A percentile compares a stretch with the other conserved stretches of the same genome.
Evolutionary conservation across 1,284 basidiomycete genomes (phyloP).

Genomic region (Pseudozyma tsukubaensis): DNA sequence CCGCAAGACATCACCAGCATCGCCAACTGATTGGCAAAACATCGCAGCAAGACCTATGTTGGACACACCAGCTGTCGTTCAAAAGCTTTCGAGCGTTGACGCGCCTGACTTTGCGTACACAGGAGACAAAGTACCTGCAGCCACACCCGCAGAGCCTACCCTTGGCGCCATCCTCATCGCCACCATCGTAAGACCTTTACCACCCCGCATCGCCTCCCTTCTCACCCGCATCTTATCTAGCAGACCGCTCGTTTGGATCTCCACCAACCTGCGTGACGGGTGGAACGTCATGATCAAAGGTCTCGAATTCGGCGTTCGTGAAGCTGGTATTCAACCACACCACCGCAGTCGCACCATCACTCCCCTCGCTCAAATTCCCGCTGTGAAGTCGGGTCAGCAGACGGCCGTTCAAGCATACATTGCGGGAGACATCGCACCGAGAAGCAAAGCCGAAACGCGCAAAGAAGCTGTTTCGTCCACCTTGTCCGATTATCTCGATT

Average conservation of each 20-base stretch:
- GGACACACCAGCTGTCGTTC: not conserved
- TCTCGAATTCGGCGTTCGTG: conserved; percentile 34
- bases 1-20: conserved; percentile 2
- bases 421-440: conserved; percentile 22
- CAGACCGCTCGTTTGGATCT: conserved; percentile 34
- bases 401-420: not conserved
- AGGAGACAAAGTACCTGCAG: conserved; percentile 19
- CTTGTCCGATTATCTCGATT: conserved; percentile 22
- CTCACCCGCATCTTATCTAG: conserved; percentile 8
- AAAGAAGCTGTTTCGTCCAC: conserved; percentile 21
- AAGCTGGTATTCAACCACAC: conserved; percentile 29
- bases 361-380: not conserved
- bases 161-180: conserved; percentile 33
- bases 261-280: conserved; percentile 39
- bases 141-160: conserved; percentile 13
- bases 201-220: conserved; percentile 22
- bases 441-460: conserved; percentile 12
- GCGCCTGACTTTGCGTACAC: conserved; percentile 23
- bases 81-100: not conserved
- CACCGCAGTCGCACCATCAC: conserved; percentile 4
- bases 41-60: conserved; percentile 4
- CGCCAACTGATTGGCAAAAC: conserved; percentile 27
- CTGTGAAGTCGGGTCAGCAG: not conserved
- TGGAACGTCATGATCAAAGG: conserved; percentile 48
- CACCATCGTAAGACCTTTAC: conserved; percentile 25